Conservation (phyloP, 2,329 filamentous ascomycete genomes). For the Fusarium pseudocircinatum region DNA sequence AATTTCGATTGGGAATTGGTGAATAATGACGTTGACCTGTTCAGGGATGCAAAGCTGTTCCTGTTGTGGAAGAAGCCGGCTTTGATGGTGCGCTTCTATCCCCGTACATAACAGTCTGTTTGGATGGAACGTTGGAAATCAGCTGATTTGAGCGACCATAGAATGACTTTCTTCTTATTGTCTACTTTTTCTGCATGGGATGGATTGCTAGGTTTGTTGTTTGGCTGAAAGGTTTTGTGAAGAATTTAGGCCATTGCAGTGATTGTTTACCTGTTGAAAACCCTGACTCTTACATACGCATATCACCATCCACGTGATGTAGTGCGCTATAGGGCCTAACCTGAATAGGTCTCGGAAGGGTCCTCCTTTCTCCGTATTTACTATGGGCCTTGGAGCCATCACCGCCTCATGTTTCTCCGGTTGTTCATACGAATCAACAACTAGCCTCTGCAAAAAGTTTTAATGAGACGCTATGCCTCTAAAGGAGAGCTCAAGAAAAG, state of each 20-base stretch:
- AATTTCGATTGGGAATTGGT: background rate
- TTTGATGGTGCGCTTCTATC: background rate
- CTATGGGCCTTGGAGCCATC: background rate
- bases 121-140: background rate
- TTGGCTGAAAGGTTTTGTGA: background rate
- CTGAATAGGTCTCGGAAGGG: background rate
- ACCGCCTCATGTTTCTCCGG: background rate
- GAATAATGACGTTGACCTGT: background rate
- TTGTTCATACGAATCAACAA: background rate
- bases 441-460: background rate
- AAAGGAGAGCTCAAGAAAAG: background rate
- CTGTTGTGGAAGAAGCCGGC: background rate
- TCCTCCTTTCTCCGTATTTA: background rate
- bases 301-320: background rate
- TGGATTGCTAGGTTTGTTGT: background rate
- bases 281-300: background rate
- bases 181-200: fast-evolving
- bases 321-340: background rate
- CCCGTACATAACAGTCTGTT: background rate
- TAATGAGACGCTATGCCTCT: background rate
- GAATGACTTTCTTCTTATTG: background rate
- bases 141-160: background rate
- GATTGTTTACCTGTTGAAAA: background rate
- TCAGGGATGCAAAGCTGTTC: background rate
- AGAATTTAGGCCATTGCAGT: background rate